A percentile compares a stretch with the other conserved stretches of the same genome.
Evolutionary conservation across 2,329 filamentous ascomycete species (phyloP).

Genomic region (Harringtonia aguacate): DNA sequence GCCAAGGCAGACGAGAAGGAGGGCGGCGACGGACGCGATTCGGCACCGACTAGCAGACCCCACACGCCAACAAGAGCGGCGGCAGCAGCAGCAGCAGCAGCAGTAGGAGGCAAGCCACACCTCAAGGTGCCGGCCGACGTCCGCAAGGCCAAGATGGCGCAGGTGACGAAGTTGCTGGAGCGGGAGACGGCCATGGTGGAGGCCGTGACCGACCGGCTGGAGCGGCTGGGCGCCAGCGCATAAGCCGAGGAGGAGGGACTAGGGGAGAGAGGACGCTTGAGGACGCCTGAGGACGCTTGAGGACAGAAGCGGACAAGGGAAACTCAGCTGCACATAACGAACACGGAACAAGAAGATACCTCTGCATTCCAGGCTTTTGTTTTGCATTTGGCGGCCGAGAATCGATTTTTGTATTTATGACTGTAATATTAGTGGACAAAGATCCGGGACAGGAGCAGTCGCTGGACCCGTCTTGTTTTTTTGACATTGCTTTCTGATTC

Average conservation of each 20-base stretch:
- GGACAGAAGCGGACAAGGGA: no score
- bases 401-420: no score
- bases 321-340: no score
- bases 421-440: no score
- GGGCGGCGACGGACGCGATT: slow-evolving; percentile 17
- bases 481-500: no score
- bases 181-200: slow-evolving; percentile 59
- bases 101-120: slow-evolving; percentile 21
- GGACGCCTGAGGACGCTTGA: no score
- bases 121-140: slow-evolving; percentile 49
- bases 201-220: slow-evolving; percentile 51
- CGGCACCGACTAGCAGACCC: neutral
- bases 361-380: no score
- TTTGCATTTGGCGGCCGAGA: no score
- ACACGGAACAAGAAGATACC: no score
- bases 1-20: slow-evolving; percentile 13
- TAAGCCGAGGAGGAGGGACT: neutral
- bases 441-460: no score
- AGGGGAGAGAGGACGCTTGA: no score
- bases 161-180: slow-evolving; percentile 53
- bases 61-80: slow-evolving; percentile 6
- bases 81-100: neutral
- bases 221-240: slow-evolving; percentile 33
- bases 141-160: slow-evolving; percentile 49
- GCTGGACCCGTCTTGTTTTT: no score